Evolutionary conservation across 495 filamentous ascomycete species (phyloP), one percentile per base, ranked within the genome.

Genomic region (Immersiella caudata): DNA sequence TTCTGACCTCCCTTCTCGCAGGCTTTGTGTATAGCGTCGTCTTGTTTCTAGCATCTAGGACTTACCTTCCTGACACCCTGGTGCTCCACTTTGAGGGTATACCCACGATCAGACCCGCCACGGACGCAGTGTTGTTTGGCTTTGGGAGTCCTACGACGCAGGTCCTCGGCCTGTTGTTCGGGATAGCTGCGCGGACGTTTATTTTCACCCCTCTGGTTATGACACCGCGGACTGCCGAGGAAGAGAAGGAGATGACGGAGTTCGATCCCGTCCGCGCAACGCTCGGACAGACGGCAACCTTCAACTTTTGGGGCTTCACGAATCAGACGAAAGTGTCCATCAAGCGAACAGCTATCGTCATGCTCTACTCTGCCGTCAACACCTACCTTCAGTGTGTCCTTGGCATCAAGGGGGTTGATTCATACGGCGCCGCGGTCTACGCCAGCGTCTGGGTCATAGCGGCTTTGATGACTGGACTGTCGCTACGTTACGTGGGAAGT

Each of bases 181-280:
- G 93, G 9, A 82, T 85, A 66, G 90, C 91, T 1, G 88, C 88
- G 25, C 82, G 85, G 54, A 82, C 83, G 56, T 93, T 96, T 75
- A 85, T 97, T 64, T 94, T 96, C 73, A 88, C 87, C 29, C 91
- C 87, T 16, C 75, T 88, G 68, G 87, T 86, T 14, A 80, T 84
- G 1, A 84, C 84, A 3, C 81, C 78, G 24, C 73, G 72, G 18
- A 74, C 79, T 7, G 65, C 73, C 16, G 68, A 73, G 33, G 73
- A 82, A 57, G 79, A 65, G 25, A 26, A 80, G 59, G 66, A 75
- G 59, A 63, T 73, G 51, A 68, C 64, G 18, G 70, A 78, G 14
- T 88, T 86, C 70, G 80, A 89, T 69, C 82, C 88, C 0, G 80
- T 76, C 33, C 83, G 78, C 29, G 85, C 82, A 27, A 86, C 76